A percentile compares a stretch with the other conserved stretches of the same genome.
These are phyloP conservation scores for Malassezia equina DNA, from an alignment of 1,284 basidiomycete species.

Conservation along the genomic window DNA sequence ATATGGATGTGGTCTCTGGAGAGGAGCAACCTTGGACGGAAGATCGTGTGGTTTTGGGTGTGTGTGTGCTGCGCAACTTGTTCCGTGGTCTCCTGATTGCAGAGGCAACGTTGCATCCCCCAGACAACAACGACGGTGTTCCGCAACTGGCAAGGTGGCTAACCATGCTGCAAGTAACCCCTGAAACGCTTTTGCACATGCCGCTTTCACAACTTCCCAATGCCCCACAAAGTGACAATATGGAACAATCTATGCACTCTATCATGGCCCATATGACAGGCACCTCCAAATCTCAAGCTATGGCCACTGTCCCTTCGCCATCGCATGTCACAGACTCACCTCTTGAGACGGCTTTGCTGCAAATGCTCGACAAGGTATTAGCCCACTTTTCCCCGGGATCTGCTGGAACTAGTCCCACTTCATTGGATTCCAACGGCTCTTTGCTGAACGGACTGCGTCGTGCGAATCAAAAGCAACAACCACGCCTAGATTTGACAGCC, in stretches of 20 bases:
- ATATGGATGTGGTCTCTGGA: constrained; percentile 40
- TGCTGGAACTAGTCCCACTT: neutral
- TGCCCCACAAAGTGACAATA: neutral
- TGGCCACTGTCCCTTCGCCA: neutral
- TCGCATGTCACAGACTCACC: neutral
- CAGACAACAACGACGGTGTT: neutral
- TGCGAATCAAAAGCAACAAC: neutral
- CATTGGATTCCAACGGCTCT: neutral
- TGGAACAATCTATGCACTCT: neutral
- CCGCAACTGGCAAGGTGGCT: constrained; percentile 1
- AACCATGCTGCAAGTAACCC: neutral
- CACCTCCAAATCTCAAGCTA: neutral
- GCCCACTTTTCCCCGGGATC: neutral
- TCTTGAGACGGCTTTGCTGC: neutral
- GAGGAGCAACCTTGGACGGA: neutral
- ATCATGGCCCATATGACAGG: constrained; percentile 1
- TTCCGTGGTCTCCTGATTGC: constrained; percentile 37
- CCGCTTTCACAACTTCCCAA: constrained; percentile 1
- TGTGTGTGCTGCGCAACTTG: constrained; percentile 45
- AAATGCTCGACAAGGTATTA: neutral
- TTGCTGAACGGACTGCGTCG: neutral
- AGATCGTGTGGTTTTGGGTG: constrained; percentile 20
- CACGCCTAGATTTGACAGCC: neutral
- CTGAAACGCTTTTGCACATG: constrained; percentile 1
- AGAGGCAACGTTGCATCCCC: constrained; percentile 31